Percentiles rank a stretch among this genome's conserved stretches.
These are phyloP conservation scores for Pulveroboletus sp. DNA, from an alignment of 768 basidiomycete species.

Conservation along the genomic window DNA sequence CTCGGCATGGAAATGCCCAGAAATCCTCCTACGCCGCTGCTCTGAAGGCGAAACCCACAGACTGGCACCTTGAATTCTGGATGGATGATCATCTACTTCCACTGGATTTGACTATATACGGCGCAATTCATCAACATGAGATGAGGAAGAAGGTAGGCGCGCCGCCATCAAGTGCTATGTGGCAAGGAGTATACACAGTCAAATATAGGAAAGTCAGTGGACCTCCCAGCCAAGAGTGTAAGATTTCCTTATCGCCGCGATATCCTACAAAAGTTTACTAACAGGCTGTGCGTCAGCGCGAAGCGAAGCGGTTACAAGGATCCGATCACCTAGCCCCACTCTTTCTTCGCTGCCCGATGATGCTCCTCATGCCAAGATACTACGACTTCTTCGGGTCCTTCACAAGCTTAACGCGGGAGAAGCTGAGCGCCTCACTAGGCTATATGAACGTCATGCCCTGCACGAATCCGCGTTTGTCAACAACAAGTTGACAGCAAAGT, in stretches of 20 bases:
- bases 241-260: slow-evolving; percentile 15
- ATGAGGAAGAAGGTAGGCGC: slow-evolving; percentile 66
- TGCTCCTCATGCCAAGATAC: slow-evolving; percentile 82
- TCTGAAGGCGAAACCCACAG: slow-evolving; percentile 84
- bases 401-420: slow-evolving; percentile 78
- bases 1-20: slow-evolving; percentile 30
- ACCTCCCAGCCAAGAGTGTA: slow-evolving; percentile 63
- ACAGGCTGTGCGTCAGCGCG: slow-evolving; percentile 24
- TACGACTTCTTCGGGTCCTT: slow-evolving; percentile 83
- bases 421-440: slow-evolving; percentile 47
- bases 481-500: slow-evolving; percentile 95
- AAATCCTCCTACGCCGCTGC: slow-evolving; percentile 89
- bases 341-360: slow-evolving; percentile 81
- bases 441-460: slow-evolving; percentile 53
- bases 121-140: slow-evolving; percentile 91
- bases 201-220: slow-evolving; percentile 92
- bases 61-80: slow-evolving; percentile 96
- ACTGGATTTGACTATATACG: slow-evolving; percentile 90
- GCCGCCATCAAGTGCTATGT: slow-evolving; percentile 66
- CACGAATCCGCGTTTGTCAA: slow-evolving; percentile 89
- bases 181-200: slow-evolving; percentile 87
- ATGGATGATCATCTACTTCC: slow-evolving; percentile 86
- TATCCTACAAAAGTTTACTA: background rate
- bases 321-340: slow-evolving; percentile 58
- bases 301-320: slow-evolving; percentile 42